Percentiles rank a stretch among this genome's conserved stretches.
Conservation (phyloP, 306 rosid species). For the Prunus fruticosa region DNA sequence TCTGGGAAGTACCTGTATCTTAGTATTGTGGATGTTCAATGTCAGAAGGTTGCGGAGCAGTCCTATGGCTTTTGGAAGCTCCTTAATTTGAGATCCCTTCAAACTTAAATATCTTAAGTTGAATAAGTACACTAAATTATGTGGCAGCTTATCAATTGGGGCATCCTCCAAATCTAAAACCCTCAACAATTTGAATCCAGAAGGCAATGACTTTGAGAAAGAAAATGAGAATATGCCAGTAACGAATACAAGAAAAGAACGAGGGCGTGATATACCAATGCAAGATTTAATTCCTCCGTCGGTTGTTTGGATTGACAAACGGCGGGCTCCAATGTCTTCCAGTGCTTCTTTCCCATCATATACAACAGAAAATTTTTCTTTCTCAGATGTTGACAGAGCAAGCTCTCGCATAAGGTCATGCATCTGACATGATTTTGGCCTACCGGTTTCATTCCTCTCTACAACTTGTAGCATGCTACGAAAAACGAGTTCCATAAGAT, state of each 20-base stretch:
- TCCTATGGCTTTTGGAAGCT: slow-evolving; percentile 29
- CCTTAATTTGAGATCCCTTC: not conserved
- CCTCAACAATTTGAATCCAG: slow-evolving; percentile 5
- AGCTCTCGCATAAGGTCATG: slow-evolving; percentile 28
- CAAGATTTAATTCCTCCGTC: not conserved
- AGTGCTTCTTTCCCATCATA: not conserved
- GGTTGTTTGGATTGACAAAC: slow-evolving; percentile 3
- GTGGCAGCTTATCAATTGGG: slow-evolving; percentile 2
- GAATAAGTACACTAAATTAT: slow-evolving; percentile 4
- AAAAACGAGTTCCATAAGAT: slow-evolving; percentile 19
- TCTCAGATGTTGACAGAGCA: slow-evolving; percentile 5
- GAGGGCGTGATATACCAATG: slow-evolving; percentile 8
- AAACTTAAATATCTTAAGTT: slow-evolving; percentile 19
- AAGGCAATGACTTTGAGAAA: not conserved
- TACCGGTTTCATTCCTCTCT: not conserved
- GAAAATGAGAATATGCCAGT: not conserved
- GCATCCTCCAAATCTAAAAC: slow-evolving; percentile 15
- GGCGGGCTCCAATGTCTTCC: not conserved
- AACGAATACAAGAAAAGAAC: slow-evolving; percentile 5
- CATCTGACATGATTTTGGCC: slow-evolving; percentile 15
- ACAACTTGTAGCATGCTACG: slow-evolving; percentile 20
- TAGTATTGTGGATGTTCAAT: not conserved
- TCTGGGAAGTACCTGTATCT: slow-evolving; percentile 8
- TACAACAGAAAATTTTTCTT: slow-evolving; percentile 4
- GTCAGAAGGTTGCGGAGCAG: slow-evolving; percentile 20